Conservation (phyloP, 2,329 filamentous ascomycete species). For the Lachnellula cervina region DNA sequence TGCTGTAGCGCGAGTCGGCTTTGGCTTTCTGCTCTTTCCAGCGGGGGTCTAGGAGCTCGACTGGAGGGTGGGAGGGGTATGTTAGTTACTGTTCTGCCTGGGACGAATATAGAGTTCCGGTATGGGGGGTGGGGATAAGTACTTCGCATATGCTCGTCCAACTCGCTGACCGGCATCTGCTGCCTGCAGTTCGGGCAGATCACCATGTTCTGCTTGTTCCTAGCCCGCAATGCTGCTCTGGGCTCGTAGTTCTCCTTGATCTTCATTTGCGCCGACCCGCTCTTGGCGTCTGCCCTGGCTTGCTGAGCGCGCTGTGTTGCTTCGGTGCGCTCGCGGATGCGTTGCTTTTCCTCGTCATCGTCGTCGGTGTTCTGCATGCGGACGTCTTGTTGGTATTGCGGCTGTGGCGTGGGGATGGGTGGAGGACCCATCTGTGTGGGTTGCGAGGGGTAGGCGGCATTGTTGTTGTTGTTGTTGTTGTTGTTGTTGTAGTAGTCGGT, state of each 20-base stretch:
- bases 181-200: slow-evolving; percentile 92
- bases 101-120: background rate
- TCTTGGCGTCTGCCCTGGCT: slow-evolving; percentile 72
- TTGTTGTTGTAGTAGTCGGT: slow-evolving; percentile 54
- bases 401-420: slow-evolving; percentile 33
- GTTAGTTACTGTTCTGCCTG: slow-evolving; percentile 11
- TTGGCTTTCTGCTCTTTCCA: slow-evolving; percentile 97
- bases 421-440: slow-evolving; percentile 36
- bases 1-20: slow-evolving; percentile 75
- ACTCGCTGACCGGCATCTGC: slow-evolving; percentile 78
- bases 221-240: slow-evolving; percentile 67
- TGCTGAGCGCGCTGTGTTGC: slow-evolving; percentile 63
- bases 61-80: slow-evolving; percentile 29
- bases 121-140: slow-evolving; percentile 30
- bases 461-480: slow-evolving; percentile 57
- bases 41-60: slow-evolving; percentile 86
- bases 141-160: slow-evolving; percentile 90
- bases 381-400: slow-evolving; percentile 30
- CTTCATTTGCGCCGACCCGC: slow-evolving; percentile 68
- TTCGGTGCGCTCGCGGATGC: slow-evolving; percentile 59
- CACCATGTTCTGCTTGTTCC: slow-evolving; percentile 61
- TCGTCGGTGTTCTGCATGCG: slow-evolving; percentile 34
- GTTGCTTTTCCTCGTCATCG: slow-evolving; percentile 58
- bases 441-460: slow-evolving; percentile 37
- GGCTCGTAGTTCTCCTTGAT: slow-evolving; percentile 93